Evolutionary conservation across 2,329 filamentous ascomycete genomes (phyloP).

Genomic region (Pseudocercospora musae): DNA sequence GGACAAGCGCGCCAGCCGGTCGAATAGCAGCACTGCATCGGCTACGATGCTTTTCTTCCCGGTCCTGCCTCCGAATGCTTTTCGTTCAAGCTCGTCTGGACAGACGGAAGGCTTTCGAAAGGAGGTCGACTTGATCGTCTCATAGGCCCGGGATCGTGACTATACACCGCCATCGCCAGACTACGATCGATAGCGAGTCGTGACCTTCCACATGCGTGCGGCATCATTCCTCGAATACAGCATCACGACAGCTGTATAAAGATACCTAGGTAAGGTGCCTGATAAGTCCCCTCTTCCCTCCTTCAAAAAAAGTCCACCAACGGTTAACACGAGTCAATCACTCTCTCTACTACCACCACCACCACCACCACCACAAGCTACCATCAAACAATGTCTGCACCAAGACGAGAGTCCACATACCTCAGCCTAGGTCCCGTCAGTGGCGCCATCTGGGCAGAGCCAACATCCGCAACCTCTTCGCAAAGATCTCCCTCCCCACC

Average conservation of each 20-base stretch:
- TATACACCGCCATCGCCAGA: not conserved
- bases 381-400: conserved; percentile 9
- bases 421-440: conserved; percentile 20
- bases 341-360: not conserved
- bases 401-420: conserved; percentile 21
- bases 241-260: not conserved
- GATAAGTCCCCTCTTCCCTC: conserved; percentile 1
- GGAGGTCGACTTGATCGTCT: conserved; percentile 12
- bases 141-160: conserved; percentile 12
- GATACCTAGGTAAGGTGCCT: not conserved
- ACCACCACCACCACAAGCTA: not conserved
- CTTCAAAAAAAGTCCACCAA: not conserved
- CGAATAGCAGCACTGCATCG: conserved; percentile 11
- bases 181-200: not conserved
- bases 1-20: conserved; percentile 9
- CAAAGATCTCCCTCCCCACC: not conserved
- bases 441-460: conserved; percentile 17
- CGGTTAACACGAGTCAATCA: too few species aligned
- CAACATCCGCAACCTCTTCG: conserved; percentile 7
- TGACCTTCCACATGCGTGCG: not conserved
- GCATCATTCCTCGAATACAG: not conserved
- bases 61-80: conserved; percentile 15
- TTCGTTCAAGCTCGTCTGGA: conserved; percentile 17
- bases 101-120: conserved; percentile 17
- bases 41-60: conserved; percentile 18